A percentile compares a stretch with the other conserved stretches of the same genome.
Evolutionary conservation across 331 rosid species (phyloP).

Genomic region (Malus hybrid): DNA sequence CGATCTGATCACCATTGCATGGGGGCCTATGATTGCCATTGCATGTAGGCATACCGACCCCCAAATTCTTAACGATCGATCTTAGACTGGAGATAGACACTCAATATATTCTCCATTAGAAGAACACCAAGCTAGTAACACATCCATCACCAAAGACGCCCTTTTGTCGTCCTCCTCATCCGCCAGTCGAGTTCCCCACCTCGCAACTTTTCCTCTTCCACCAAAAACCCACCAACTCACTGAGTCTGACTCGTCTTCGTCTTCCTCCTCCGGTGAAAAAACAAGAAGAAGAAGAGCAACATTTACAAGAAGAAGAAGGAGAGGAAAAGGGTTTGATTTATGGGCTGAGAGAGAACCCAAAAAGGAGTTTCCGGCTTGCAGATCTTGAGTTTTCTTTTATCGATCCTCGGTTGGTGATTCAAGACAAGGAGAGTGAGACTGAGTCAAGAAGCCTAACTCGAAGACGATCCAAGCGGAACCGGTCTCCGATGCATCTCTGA

Average conservation of each 20-base stretch:
- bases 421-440: constrained; percentile 72
- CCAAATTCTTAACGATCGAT: not conserved
- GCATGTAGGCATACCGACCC: not conserved
- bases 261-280: constrained; percentile 23
- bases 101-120: not conserved
- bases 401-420: constrained; percentile 35
- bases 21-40: not conserved
- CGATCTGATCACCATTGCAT: not conserved
- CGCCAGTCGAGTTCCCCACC: not conserved
- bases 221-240: constrained; percentile 25
- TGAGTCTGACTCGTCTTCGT: constrained; percentile 17
- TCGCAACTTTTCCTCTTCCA: constrained; percentile 58
- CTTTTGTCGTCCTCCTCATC: not conserved
- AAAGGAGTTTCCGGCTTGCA: constrained; percentile 40
- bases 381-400: constrained; percentile 52
- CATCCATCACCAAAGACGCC: not conserved
- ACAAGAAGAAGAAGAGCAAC: not conserved
- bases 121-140: not conserved
- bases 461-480: constrained; percentile 53
- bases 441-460: constrained; percentile 70
- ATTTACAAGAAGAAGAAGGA: constrained; percentile 9
- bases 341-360: constrained; percentile 53
- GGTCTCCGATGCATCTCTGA: not conserved
- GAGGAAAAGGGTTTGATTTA: constrained; percentile 37
- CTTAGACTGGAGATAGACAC: constrained; percentile 11